Base-by-base conservation (phyloP, 371 early-diverging fungal species). In the Lichtheimia ornata region DNA sequence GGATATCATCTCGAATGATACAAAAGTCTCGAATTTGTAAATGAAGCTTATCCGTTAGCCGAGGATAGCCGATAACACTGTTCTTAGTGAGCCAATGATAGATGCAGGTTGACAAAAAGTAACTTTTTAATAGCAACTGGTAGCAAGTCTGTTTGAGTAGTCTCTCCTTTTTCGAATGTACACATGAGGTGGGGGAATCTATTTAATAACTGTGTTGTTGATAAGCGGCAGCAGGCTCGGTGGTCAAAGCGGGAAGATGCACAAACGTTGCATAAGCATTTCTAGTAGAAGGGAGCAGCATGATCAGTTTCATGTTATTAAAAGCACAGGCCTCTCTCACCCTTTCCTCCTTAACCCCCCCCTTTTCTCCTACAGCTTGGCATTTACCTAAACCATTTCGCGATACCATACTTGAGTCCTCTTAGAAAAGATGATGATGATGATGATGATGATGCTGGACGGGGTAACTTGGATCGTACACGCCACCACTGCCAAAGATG, bases 401-500 rank as follows among this genome's bases (percentile, higher is more conserved):
- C 42, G 47, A 77, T 59, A 28, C 69, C 67, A 51, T 72, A 53
- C 28, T 70, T 65, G 42, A 77, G 40, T 2, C 69, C 70, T 7
- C 67, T 64, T 27, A 72, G 56, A 53, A 70, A 72, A 2, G 68
- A 61, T 25, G 44, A 54, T 3, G 66, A 61, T 9, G 56, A 59
- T 11, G 49, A 17, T 6, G 55, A 49, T 3, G 59, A 44, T 17
- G 64, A 17, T n/a, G 49, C 9, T 15, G 28, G 42, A 20, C 54
- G 28, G 22, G 64, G 42, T 28, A 49, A 52, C 27, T 47, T 53
- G 35, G 63, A 50, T n/a, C 67, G 60, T 3, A 72, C 49, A 45
- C 81, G 67, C 53, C 70, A 73, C 81, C 81, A 81, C 5, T 58
- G 69, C 76, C 78, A 76, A 17, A 69, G 62, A 44, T 68, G 72